These are phyloP conservation scores for Luvunga scandens DNA, from an alignment of 345 rosid genomes.

Conservation along the genomic window DNA sequence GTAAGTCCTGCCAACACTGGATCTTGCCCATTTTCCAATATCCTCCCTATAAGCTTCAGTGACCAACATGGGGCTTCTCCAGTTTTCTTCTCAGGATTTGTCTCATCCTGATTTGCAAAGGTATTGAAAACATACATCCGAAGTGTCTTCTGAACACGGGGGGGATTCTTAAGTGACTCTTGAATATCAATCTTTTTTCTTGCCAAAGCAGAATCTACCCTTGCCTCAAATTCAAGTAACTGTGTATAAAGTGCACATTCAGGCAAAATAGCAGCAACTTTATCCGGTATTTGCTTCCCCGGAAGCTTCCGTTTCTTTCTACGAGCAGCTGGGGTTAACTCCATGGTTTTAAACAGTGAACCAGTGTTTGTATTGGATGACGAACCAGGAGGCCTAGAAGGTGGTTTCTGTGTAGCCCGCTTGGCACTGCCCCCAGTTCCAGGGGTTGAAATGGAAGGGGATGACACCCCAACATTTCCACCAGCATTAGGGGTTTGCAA, in stretches of 20 bases:
- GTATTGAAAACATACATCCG: slow-evolving; percentile 53
- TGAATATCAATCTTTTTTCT: slow-evolving; percentile 51
- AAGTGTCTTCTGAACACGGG: slow-evolving; percentile 43
- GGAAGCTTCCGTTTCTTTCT: slow-evolving; percentile 47
- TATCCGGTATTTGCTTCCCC: slow-evolving; percentile 50
- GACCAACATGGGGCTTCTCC: slow-evolving; percentile 52
- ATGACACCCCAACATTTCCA: slow-evolving; percentile 23
- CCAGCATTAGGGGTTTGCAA: slow-evolving; percentile 28
- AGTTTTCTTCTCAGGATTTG: slow-evolving; percentile 26
- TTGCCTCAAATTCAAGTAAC: slow-evolving; percentile 55
- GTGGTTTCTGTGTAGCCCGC: slow-evolving; percentile 44
- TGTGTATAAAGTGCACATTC: slow-evolving; percentile 51
- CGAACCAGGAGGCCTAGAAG: slow-evolving; percentile 43
- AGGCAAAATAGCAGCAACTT: slow-evolving; percentile 46
- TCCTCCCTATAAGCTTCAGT: slow-evolving; percentile 53
- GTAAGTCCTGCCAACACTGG: slow-evolving; percentile 40
- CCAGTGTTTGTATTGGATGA: slow-evolving; percentile 30
- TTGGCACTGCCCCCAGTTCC: slow-evolving; percentile 36
- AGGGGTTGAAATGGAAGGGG: slow-evolving; percentile 39
- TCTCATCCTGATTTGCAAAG: slow-evolving; percentile 37
- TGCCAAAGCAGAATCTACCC: slow-evolving; percentile 44
- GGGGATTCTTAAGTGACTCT: slow-evolving; percentile 46
- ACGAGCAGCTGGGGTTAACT: slow-evolving; percentile 45
- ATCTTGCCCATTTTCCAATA: slow-evolving; percentile 58
- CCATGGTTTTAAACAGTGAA: slow-evolving; percentile 51